Conservation (phyloP, 139 green algal genomes). For the Chlamydomonas applanata region DNA sequence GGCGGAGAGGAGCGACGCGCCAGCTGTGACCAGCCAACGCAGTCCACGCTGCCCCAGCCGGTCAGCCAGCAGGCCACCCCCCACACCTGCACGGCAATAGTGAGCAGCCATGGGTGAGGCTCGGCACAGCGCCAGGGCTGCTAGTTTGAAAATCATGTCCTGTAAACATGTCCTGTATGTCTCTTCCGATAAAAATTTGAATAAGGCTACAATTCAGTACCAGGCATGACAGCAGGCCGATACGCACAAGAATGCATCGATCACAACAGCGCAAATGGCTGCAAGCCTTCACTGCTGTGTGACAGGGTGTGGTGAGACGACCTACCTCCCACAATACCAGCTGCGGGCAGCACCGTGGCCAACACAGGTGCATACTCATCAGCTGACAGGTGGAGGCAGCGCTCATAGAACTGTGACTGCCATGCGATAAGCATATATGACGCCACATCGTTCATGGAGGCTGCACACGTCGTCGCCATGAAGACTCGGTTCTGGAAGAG, state of each 20-base stretch:
- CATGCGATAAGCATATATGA: constrained; percentile 85
- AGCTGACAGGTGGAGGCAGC: constrained; percentile 61
- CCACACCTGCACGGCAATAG: constrained; percentile 10
- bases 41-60: constrained; percentile 53
- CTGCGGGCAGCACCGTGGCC: constrained; percentile 79
- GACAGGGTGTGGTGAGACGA: no score
- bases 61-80: constrained; percentile 75
- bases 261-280: no score
- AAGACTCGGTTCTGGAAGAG: constrained; percentile 54
- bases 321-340: constrained; percentile 82
- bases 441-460: constrained; percentile 84
- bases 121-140: no score
- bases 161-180: no score
- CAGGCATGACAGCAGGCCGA: no score
- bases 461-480: constrained; percentile 68
- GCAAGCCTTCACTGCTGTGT: no score
- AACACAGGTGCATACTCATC: constrained; percentile 80
- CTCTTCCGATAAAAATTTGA: no score
- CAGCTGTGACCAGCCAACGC: constrained; percentile 43
- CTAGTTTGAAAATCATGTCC: no score
- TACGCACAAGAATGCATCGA: no score
- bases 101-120: no score
- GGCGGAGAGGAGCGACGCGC: constrained; percentile 59
- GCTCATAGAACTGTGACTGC: constrained; percentile 89
- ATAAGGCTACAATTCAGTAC: no score